Evolutionary conservation across 768 basidiomycete species (phyloP), one percentile per base, ranked within the genome.

Genomic region (Mycena vitilis): DNA sequence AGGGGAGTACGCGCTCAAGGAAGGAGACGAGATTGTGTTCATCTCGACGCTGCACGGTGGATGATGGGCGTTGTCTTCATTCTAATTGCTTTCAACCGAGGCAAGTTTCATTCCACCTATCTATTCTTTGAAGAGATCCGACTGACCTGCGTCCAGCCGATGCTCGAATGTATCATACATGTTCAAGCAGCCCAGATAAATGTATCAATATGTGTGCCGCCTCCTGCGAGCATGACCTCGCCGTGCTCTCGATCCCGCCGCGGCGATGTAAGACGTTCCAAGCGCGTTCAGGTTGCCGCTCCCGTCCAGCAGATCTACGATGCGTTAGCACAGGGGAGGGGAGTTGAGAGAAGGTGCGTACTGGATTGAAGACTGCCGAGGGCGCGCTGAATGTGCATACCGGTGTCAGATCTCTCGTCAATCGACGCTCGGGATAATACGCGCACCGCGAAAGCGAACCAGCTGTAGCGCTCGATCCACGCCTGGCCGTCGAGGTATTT

Each of bases 1-100:
- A 78, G 91, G 94, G 23, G 91, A 93, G 8, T 98, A 97, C 77
- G 83, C 81, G 69, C 80, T 99, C 65, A 81, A 92, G 77, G 82
- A 89, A 38, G 85, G 87, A 0, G 98, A 99, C 76, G 94, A 96
- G 81, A 87, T 99, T 69, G 95, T 98, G 18, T 97, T 99, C 78
- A 99, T 99, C 68, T 97, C 95, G 23, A 98, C 96, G 0, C 80
- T 99, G 56, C 97, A 99, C 74, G 97, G 97, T 3, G 95, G 96
- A 62, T 97, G 96, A 62, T 97, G 79, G 77, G 48, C 44, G 12
- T 42, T 34, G 9, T 45, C 18, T 9, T 45, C 5, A 3, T 18
- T 45, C 44, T 6, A 40, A 15, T 4, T 45, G 18, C 15, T 45
- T 45, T 7, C 13, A 8, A 18, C 44, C 44, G 18, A 60, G 57